phyloP scores from a whole-genome alignment of 345 rosid species.

The Populus davidiana region DNA sequence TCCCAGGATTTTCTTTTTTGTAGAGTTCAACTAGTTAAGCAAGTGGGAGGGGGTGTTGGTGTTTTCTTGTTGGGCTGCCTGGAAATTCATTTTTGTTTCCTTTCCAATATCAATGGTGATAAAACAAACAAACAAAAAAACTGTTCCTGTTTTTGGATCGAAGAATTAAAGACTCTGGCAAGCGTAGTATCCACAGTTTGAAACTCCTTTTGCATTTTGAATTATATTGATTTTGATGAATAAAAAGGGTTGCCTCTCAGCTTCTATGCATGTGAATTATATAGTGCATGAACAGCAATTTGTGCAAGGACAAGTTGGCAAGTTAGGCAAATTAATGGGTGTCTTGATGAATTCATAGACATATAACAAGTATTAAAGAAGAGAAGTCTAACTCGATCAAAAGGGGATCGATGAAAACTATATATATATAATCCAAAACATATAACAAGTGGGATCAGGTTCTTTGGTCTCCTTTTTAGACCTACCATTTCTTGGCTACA shows the following conservation, averaged over 20 bases:
- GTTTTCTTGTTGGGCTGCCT: not conserved
- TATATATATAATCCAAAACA: not conserved
- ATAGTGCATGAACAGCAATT: not conserved
- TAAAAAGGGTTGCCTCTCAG: too few relatives aligned
- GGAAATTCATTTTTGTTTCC: not conserved
- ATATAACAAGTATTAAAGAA: not conserved
- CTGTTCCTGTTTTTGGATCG: not conserved
- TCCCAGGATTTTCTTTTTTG: constrained; percentile 1
- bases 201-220: not conserved
- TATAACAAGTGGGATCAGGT: not conserved
- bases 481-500: constrained; percentile 17
- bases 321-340: not conserved
- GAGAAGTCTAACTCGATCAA: not conserved
- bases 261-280: not conserved
- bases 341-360: not conserved
- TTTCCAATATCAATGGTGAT: not conserved
- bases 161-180: too few relatives aligned
- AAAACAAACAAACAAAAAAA: not conserved
- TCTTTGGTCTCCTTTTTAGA: not conserved
- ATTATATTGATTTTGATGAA: too few relatives aligned
- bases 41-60: constrained; percentile 3
- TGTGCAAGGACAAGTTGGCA: not conserved
- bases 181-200: not conserved
- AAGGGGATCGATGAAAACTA: not conserved
- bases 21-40: not conserved